A percentile compares a stretch with the other conserved stretches of the same genome.
These are phyloP conservation scores for Acanthamoeba castellanii DNA, from an alignment of 208 protist genomes.

Conservation along the genomic window DNA sequence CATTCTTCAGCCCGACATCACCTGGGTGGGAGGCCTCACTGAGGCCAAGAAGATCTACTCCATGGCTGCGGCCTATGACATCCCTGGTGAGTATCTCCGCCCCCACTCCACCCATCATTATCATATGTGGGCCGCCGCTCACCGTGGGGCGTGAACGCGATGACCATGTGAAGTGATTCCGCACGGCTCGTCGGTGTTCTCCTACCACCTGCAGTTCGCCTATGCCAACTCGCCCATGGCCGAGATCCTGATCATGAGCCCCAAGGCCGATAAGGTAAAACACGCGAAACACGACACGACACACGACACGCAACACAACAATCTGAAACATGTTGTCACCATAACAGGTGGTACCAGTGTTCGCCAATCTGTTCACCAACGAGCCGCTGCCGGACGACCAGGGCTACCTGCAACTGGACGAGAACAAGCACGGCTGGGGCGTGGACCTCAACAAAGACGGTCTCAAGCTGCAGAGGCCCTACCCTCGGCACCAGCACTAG, in stretches of 20 bases:
- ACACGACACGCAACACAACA: neutral
- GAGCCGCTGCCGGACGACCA: conserved; percentile 84
- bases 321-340: neutral
- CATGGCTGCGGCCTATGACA: conserved; percentile 83
- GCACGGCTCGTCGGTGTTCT: conserved; percentile 85
- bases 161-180: conserved; percentile 73
- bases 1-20: conserved; percentile 87
- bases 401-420: conserved; percentile 76
- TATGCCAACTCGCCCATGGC: conserved; percentile 86
- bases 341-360: conserved; percentile 80
- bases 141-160: too few relatives aligned
- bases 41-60: conserved; percentile 82
- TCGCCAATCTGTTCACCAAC: conserved; percentile 85
- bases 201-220: conserved; percentile 87
- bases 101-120: neutral
- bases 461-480: conserved; percentile 75
- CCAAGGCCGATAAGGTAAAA: conserved; percentile 79
- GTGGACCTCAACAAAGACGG: conserved; percentile 78
- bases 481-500: conserved; percentile 12
- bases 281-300: neutral
- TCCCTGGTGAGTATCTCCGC: conserved; percentile 26
- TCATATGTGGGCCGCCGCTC: neutral
- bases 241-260: conserved; percentile 85
- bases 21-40: conserved; percentile 83
- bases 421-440: conserved; percentile 78